phyloP scores from a whole-genome alignment of 306 rosid genomes.

The Hippophae tibetana region DNA sequence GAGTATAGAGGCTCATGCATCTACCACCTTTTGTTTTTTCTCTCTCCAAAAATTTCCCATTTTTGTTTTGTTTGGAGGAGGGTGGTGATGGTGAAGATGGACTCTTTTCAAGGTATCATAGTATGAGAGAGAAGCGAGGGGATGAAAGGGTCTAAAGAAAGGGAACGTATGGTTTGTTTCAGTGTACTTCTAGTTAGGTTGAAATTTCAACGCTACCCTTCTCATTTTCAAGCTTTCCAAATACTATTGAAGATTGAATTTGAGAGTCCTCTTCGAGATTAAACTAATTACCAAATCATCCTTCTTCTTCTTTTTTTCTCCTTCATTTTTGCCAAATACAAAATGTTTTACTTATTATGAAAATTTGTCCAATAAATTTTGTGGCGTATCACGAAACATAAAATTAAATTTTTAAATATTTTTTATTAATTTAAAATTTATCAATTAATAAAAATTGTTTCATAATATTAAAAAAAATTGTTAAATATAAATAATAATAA shows the following conservation, averaged over 20 bases:
- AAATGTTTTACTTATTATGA: background rate
- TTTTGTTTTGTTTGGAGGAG: conserved; percentile 15
- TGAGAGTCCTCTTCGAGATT: background rate
- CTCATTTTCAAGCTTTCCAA: conserved; percentile 7
- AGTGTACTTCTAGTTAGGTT: conserved; percentile 18
- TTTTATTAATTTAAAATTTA: too few species aligned
- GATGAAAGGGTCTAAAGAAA: conserved; percentile 19
- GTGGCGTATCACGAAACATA: too few species aligned
- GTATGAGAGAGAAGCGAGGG: conserved; percentile 29
- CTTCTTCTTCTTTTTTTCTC: background rate
- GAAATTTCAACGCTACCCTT: conserved; percentile 45
- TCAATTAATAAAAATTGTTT: too few species aligned
- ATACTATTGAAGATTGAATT: conserved; percentile 13
- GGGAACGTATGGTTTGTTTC: conserved; percentile 29
- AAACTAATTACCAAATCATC: conserved; percentile 24
- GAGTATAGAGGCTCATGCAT: conserved; percentile 72
- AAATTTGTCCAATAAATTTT: too few species aligned
- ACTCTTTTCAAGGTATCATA: conserved; percentile 26
- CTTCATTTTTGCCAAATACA: background rate
- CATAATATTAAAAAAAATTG: too few species aligned
- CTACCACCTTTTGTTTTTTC: conserved; percentile 72
- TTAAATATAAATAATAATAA: too few species aligned
- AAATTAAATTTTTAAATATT: too few species aligned
- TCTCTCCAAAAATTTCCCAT: conserved; percentile 5
- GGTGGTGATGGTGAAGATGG: conserved; percentile 27